Evolutionary conservation across 164 flowering plant genomes (phyloP), one percentile per base, ranked within the genome.

Genomic region (Tinospora cordifolia): DNA sequence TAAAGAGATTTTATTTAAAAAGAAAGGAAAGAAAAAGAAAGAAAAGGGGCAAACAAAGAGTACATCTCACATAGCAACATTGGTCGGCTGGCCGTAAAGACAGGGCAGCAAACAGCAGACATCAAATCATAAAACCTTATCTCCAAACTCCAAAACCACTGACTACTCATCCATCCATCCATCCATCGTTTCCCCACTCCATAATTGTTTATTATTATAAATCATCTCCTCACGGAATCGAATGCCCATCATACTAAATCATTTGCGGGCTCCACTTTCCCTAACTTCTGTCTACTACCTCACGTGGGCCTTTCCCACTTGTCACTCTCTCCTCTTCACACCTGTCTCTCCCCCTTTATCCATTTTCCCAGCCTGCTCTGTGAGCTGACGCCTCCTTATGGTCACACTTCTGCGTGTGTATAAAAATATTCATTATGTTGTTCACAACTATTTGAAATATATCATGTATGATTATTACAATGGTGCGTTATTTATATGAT

Each of bases 191-290:
- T 82, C 78, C 78, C 77, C 84, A 82, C 79, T 77, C 77, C 75
- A 80, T 54, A 79, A 77, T 79, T 79, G 59, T 65, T 76, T 74
- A n/a, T n/a, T n/a, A n/a, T n/a, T n/a, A n/a, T n/a, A n/a, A n/a
- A n/a, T n/a, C n/a, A n/a, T n/a, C n/a, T n/a, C n/a, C 47, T 76
- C 75, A 75, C 69, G 76, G 85, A 80, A 84, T 84, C 87, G 67
- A 80, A 79, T 83, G 80, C 84, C 81, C 87, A 84, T 80, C 79
- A 79, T 80, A 70, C 83, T 78, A 86, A 81, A 86, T 86, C 89
- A 84, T 84, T 84, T 73, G 80, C 74, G 81, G 87, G 78, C 26
- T 72, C 79, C 67, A 26, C 27, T 0, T 71, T 78, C 77, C 82
- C 64, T 24, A 24, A 30, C 41, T 64, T 19, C 41, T 64, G 66